Percentiles rank a stretch among this genome's conserved stretches.
Conservation (phyloP, 257 asterid genomes). For the Gynochthodes officinalis region DNA sequence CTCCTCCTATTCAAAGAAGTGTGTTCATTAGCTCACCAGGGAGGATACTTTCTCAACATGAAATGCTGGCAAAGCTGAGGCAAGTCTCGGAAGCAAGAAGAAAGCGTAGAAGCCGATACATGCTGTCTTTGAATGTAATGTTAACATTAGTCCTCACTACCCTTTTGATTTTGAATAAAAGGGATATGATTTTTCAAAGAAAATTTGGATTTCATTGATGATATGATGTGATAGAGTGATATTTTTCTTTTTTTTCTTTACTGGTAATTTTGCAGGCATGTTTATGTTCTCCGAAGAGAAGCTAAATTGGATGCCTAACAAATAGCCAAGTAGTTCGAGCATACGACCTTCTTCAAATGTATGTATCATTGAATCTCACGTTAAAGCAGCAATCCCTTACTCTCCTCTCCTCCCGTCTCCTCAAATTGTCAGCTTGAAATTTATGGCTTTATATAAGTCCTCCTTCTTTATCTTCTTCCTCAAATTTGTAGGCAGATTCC, state of each 20-base stretch:
- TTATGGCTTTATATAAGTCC: background rate
- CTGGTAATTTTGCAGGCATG: conserved; percentile 56
- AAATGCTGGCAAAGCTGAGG: conserved; percentile 50
- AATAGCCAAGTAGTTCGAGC: too few relatives aligned
- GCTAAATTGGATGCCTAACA: conserved; percentile 24
- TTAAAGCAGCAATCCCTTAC: too few relatives aligned
- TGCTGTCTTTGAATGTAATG: conserved; percentile 61
- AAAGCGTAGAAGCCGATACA: conserved; percentile 33
- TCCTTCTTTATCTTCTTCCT: background rate
- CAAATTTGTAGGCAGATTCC: background rate
- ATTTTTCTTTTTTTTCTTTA: background rate
- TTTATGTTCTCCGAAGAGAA: conserved; percentile 76
- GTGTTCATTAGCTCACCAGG: conserved; percentile 56
- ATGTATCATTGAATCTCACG: too few relatives aligned
- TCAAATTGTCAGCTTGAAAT: too few relatives aligned
- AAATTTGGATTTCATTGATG: background rate
- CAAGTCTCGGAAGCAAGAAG: conserved; percentile 38
- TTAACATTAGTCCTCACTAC: background rate
- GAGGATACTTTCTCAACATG: conserved; percentile 33
- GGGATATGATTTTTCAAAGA: background rate
- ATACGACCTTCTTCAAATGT: too few relatives aligned
- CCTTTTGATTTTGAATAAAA: background rate
- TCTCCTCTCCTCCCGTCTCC: too few relatives aligned
- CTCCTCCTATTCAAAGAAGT: conserved; percentile 74
- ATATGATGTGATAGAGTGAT: background rate